phyloP scores from a whole-genome alignment of 495 filamentous ascomycete species.

The Immersiella caudata region DNA sequence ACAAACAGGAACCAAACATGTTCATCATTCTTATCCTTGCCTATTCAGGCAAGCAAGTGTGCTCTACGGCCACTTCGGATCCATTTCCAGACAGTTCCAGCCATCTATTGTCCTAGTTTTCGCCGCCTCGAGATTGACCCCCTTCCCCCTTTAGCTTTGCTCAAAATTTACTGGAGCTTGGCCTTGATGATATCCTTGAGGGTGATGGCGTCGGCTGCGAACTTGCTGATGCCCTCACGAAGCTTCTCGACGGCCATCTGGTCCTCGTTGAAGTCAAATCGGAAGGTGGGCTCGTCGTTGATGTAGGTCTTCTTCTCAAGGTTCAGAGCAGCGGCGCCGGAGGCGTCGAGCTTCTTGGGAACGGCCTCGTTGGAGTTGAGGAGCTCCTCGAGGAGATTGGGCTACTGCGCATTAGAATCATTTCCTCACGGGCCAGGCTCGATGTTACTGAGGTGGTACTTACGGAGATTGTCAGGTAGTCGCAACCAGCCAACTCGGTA shows the following conservation, averaged over 20 bases:
- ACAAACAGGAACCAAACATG: conserved; percentile 9
- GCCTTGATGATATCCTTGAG: conserved; percentile 88
- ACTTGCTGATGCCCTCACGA: conserved; percentile 97
- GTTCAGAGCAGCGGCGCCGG: conserved; percentile 64
- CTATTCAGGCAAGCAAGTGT: conserved; percentile 4
- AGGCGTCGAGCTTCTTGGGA: conserved; percentile 88
- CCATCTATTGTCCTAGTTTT: conserved; percentile 3
- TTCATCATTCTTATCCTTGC: conserved; percentile 18
- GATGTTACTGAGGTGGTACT: conserved; percentile 32
- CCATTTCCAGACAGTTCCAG: not conserved
- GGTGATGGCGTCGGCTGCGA: conserved; percentile 91
- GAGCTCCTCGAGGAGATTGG: conserved; percentile 91
- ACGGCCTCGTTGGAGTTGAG: conserved; percentile 76
- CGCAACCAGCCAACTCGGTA: conserved; percentile 95
- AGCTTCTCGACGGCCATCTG: conserved; percentile 99
- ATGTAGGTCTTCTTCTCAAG: conserved; percentile 91
- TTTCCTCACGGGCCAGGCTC: not conserved
- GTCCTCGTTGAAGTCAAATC: conserved; percentile 99
- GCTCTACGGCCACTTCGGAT: not conserved
- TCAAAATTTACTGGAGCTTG: conserved; percentile 64
- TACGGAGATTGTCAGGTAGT: conserved; percentile 98
- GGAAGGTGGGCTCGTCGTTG: conserved; percentile 85
- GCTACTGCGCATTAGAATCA: conserved; percentile 50
- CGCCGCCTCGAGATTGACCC: conserved; percentile 10
- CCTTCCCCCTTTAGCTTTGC: not conserved